A percentile compares a stretch with the other conserved stretches of the same genome.
Evolutionary conservation across 2,329 filamentous ascomycete species (phyloP).

Genomic region (Scedosporium boydii): DNA sequence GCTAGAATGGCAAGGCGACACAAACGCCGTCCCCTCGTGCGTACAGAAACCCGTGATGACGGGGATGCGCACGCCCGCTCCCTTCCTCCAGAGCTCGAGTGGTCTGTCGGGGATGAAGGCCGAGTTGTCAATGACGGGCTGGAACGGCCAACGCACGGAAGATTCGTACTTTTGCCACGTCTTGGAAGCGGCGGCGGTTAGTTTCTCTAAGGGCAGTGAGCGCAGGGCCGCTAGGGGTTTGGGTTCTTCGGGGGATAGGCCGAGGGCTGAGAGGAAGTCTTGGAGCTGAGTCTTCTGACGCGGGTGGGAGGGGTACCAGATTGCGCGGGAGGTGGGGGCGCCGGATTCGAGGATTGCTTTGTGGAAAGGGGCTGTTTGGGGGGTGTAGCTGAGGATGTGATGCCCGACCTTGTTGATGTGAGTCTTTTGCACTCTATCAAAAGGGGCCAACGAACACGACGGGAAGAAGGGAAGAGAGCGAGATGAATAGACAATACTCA

Average conservation of each 20-base stretch:
- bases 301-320: slow-evolving; percentile 43
- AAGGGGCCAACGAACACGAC: slow-evolving; percentile 5
- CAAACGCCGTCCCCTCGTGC: slow-evolving; percentile 59
- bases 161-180: slow-evolving; percentile 34
- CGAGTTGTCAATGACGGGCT: slow-evolving; percentile 55
- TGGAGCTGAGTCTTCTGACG: slow-evolving; percentile 46
- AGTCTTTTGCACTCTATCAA: slow-evolving; percentile 4
- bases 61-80: slow-evolving; percentile 10
- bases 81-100: slow-evolving; percentile 41
- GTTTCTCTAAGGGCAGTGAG: slow-evolving; percentile 24
- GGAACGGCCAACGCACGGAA: slow-evolving; percentile 52
- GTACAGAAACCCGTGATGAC: slow-evolving; percentile 63
- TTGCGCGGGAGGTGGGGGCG: slow-evolving; percentile 43
- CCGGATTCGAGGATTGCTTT: slow-evolving; percentile 50
- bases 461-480: slow-evolving; percentile 10
- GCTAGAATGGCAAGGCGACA: slow-evolving; percentile 39
- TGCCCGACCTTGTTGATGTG: slow-evolving; percentile 47
- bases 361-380: slow-evolving; percentile 35
- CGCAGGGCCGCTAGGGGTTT: slow-evolving; percentile 41
- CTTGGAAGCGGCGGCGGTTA: slow-evolving; percentile 29
- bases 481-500: slow-evolving; percentile 17
- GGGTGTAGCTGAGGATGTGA: slow-evolving; percentile 46
- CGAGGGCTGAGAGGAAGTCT: slow-evolving; percentile 40
- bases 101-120: slow-evolving; percentile 49
- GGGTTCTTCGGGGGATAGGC: slow-evolving; percentile 16